Base-by-base conservation (phyloP, 2,329 filamentous ascomycete species). In the Mycosphaerella sp. region DNA sequence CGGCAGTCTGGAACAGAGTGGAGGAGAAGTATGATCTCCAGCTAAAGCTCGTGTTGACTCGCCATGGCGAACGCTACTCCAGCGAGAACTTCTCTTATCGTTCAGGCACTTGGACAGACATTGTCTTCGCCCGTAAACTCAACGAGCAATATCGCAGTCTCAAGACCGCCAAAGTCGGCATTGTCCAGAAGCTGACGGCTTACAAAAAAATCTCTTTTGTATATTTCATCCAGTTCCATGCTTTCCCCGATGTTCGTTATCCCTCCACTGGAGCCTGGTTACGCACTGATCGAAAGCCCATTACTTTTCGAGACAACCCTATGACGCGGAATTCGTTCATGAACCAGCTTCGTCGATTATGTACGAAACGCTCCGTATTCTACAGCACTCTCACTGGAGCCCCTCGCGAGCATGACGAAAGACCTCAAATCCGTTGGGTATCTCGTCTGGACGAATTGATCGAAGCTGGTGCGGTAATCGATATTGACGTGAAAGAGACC, bases 191-290 rank as follows among this genome's bases (percentile, higher is more conserved):
- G 13, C 25, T 56, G n/a, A 56, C 54, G 7, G 49, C 56, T 1
- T 58, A 56, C 44, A 55, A 53, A 21, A 49, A 44, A 5, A 56
- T 58, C 14, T 44, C 50, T 3, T 58, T 56, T 37, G 51, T 58
- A 6, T 58, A 58, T 27, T 56, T 58, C 17, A 35, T 56, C 14
- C 53, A 58, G n/a, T 58, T 54, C 8, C 53, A 54, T 28, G 53
- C 53, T 1, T 54, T 56, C 14, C 41, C 41, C 4, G 44, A 50
- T 25, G 6, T 34, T 6, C 10, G 28, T 6, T 50, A 37, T 16
- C 17, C 37, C 2, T 21, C 9, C 10, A 42, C 45, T 3, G 44
- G 34, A 28, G 39, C 47, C 36, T 43, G 56, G 51, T 6, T 44
- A 18, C 35, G 53, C 40, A 52, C 44, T 12, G 39, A 49, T 50